Conservation (phyloP, 2,329 filamentous ascomycete genomes). For the Coniochaeta sp. region DNA sequence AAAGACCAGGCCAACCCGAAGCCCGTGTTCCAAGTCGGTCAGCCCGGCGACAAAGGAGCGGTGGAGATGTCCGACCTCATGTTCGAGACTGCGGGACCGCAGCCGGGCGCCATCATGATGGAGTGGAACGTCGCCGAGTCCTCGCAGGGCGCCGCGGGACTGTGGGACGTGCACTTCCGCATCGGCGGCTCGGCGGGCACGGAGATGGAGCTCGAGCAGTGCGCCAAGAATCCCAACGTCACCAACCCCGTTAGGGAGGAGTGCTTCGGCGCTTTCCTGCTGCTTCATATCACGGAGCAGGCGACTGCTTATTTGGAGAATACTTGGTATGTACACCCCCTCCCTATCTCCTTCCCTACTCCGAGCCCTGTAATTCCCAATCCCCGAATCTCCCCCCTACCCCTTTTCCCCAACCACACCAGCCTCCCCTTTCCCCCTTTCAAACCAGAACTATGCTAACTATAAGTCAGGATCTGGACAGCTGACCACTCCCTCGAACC, state of each 20-base stretch:
- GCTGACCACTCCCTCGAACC: constrained; percentile 85
- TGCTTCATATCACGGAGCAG: constrained; percentile 56
- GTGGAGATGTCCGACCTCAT: constrained; percentile 87
- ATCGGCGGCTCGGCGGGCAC: constrained; percentile 84
- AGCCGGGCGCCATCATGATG: constrained; percentile 82
- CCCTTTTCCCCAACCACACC: too few species aligned
- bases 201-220: constrained; percentile 70
- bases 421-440: too few species aligned
- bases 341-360: too few species aligned
- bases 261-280: constrained; percentile 69
- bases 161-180: constrained; percentile 97
- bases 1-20: constrained; percentile 66
- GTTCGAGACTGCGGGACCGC: constrained; percentile 74
- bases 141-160: constrained; percentile 62
- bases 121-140: constrained; percentile 78
- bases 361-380: too few species aligned
- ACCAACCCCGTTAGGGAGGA: constrained; percentile 54
- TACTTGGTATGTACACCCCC: too few species aligned
- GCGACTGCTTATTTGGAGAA: constrained; percentile 79
- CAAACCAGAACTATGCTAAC: too few species aligned
- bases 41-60: constrained; percentile 66
- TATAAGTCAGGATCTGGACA: constrained; percentile 48
- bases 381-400: too few species aligned
- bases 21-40: constrained; percentile 79
- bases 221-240: constrained; percentile 65